Evolutionary conservation across 768 basidiomycete genomes (phyloP).

Genomic region (Candolleomyces efflorescens): DNA sequence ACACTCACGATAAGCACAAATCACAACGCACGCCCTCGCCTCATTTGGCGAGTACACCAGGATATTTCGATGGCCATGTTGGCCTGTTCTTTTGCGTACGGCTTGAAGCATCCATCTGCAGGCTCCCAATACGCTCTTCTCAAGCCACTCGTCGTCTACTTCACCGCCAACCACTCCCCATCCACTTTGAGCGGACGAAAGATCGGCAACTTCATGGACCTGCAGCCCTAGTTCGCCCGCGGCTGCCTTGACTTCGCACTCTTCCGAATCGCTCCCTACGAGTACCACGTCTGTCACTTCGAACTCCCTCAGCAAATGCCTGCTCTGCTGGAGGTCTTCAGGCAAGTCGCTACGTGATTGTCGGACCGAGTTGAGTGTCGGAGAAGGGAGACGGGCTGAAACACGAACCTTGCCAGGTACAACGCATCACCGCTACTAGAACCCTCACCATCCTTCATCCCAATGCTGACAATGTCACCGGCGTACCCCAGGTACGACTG

Average conservation of each 20-base stretch:
- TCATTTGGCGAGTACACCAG: slow-evolving; percentile 55
- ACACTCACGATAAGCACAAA: slow-evolving; percentile 50
- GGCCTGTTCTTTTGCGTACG: slow-evolving; percentile 27
- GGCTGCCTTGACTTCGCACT: slow-evolving; percentile 38
- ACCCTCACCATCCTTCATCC: slow-evolving; percentile 21
- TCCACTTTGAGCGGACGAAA: too few relatives aligned
- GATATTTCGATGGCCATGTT: slow-evolving; percentile 38
- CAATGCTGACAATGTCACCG: slow-evolving; percentile 46
- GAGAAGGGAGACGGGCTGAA: not conserved
- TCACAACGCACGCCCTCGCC: slow-evolving; percentile 47
- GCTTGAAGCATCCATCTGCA: not conserved
- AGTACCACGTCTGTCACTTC: slow-evolving; percentile 52
- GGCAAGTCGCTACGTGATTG: slow-evolving; percentile 47
- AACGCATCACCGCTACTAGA: slow-evolving; percentile 27
- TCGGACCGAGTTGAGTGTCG: not conserved
- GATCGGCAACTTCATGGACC: slow-evolving; percentile 33
- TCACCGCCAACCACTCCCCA: slow-evolving; percentile 23
- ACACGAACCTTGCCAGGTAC: slow-evolving; percentile 45
- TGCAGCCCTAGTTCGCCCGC: not conserved
- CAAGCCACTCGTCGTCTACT: not conserved
- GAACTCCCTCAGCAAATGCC: slow-evolving; percentile 46
- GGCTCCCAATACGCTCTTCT: not conserved
- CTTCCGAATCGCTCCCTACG: slow-evolving; percentile 28
- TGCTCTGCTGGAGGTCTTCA: slow-evolving; percentile 43
- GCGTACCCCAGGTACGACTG: slow-evolving; percentile 48